Evolutionary conservation across 1,139 yeast species (phyloP), one percentile per base, ranked within the genome.

Genomic region (Geotrichum europaeum): DNA sequence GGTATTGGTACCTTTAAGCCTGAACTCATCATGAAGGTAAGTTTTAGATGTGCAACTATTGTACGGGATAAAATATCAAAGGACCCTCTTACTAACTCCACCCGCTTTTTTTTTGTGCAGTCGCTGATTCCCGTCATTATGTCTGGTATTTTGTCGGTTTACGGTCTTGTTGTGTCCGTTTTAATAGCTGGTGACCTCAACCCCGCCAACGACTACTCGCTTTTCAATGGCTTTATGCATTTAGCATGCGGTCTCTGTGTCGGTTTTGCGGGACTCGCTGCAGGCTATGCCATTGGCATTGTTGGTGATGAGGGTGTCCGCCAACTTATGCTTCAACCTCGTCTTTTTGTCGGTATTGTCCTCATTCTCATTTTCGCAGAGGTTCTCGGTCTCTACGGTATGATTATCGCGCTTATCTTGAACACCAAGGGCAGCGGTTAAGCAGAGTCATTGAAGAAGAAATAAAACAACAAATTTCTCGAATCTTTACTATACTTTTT

Each of bases 141-240:
- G 97, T 96, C 98, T 66, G 99, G 99, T 89, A 95, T 95, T 75
- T 89, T 95, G 78, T 97, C 99, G 76, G 95, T 95, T 79, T 95
- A 95, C 76, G 99, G 99, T 60, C 83, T 95, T 74, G 99, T 95
- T 65, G 98, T 95, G 65, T 87, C 97, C 28, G 99, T 95, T 64
- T 83, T 95, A 75, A 94, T 95, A 67, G 89, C 97, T 56, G 94
- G 92, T 65, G 66, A 84, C 94, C 56, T 62, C 22, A 59, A 59
- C 50, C 64, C 64, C 30, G 30, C 87, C 92, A 73, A 87, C 85
- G 72, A 97, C 89, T 97, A 94, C 79, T 96, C 98, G 61, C 81
- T 94, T 69, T 94, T 89, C 81, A 89, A 97, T 65, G 99, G 99
- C 65, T 94, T 95, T 81, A 90, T 94, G 78, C 99, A 94, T 79